A percentile compares a stretch with the other conserved stretches of the same genome.
phyloP scores from a whole-genome alignment of 2,329 filamentous ascomycete species.

The Cyclaneusma minus region DNA sequence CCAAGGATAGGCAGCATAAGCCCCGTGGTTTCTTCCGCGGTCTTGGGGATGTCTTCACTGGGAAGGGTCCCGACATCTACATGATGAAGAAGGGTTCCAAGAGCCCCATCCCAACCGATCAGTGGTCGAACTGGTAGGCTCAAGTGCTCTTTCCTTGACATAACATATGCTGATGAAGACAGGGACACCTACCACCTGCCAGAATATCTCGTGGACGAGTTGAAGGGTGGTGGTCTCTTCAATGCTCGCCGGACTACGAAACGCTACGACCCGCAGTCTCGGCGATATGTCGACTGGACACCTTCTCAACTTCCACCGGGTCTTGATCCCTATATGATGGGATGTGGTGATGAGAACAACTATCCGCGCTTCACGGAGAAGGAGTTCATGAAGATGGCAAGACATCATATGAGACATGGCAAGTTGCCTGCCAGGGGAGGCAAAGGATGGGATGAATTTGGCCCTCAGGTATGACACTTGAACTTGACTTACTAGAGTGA shows the following conservation, averaged over 20 bases:
- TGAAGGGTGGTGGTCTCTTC: neutral
- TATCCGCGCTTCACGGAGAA: conserved; percentile 13
- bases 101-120: conserved; percentile 10
- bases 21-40: conserved; percentile 14
- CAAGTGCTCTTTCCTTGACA: neutral
- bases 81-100: conserved; percentile 12
- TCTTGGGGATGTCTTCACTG: conserved; percentile 21
- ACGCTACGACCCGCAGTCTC: conserved; percentile 15
- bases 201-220: conserved; percentile 1
- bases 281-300: conserved; percentile 14
- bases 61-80: conserved; percentile 26
- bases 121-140: conserved; percentile 16
- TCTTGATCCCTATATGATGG: conserved; percentile 5
- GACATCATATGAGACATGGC: conserved; percentile 2
- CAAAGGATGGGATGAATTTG: conserved; percentile 11
- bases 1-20: conserved; percentile 6
- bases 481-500: neutral
- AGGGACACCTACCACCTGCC: conserved; percentile 16
- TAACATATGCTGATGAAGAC: neutral
- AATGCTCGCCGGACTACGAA: conserved; percentile 7
- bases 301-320: conserved; percentile 8
- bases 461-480: conserved; percentile 11
- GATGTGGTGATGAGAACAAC: conserved; percentile 1
- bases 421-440: conserved; percentile 9
- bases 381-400: conserved; percentile 8